These are phyloP conservation scores for Acacia concinna DNA, from an alignment of 331 rosid species.

Conservation along the genomic window DNA sequence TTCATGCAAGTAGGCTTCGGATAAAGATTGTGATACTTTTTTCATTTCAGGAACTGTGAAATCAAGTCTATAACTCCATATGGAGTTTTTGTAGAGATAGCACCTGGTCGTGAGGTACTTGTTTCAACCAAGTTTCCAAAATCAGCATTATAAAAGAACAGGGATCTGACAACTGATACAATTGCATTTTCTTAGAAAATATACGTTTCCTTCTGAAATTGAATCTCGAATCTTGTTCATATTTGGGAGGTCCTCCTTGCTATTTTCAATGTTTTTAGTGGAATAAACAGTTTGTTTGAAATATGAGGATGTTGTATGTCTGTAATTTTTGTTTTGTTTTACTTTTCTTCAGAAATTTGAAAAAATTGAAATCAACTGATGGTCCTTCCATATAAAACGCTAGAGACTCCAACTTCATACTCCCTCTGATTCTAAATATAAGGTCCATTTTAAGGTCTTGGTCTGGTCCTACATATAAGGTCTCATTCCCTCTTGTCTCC, in stretches of 20 bases:
- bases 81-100: slow-evolving; percentile 94
- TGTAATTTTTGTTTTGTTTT: slow-evolving; percentile 16
- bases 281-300: slow-evolving; percentile 14
- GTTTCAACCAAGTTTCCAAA: slow-evolving; percentile 32
- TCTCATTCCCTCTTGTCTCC: background rate
- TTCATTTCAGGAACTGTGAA: slow-evolving; percentile 76
- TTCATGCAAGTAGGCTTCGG: slow-evolving; percentile 18
- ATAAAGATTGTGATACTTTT: slow-evolving; percentile 16
- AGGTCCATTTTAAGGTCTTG: background rate
- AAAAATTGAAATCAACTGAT: background rate
- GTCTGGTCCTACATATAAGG: background rate
- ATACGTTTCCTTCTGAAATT: slow-evolving; percentile 9
- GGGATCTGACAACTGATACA: background rate
- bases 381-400: slow-evolving; percentile 20
- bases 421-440: background rate
- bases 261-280: background rate
- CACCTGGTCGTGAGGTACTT: slow-evolving; percentile 95
- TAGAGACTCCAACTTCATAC: background rate
- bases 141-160: slow-evolving; percentile 13
- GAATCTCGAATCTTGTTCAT: background rate
- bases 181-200: slow-evolving; percentile 6
- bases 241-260: slow-evolving; percentile 6
- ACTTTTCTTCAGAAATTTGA: background rate
- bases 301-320: background rate
- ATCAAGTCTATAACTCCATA: slow-evolving; percentile 77